Conservation (phyloP, 495 filamentous ascomycete species). For the Geopyxis carbonaria region DNA sequence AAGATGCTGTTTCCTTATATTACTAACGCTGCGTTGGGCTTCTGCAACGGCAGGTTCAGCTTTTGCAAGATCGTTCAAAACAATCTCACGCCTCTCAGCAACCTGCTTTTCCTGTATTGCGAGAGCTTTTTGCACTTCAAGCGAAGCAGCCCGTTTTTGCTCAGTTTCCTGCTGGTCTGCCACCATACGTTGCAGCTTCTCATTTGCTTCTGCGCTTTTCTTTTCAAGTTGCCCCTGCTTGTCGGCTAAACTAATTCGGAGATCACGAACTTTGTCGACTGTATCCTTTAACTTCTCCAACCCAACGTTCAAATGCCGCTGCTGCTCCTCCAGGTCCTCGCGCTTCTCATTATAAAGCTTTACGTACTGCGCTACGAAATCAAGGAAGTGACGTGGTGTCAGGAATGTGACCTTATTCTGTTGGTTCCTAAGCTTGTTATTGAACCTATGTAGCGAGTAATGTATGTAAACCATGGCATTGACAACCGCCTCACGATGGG, state of each 20-base stretch:
- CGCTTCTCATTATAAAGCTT: slow-evolving; percentile 96
- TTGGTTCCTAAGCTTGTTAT: slow-evolving; percentile 71
- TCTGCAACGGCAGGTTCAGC: slow-evolving; percentile 88
- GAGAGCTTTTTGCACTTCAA: slow-evolving; percentile 72
- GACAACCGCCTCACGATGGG: slow-evolving; percentile 75
- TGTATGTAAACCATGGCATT: slow-evolving; percentile 99
- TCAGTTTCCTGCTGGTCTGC: slow-evolving; percentile 92
- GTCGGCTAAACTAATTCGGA: slow-evolving; percentile 72
- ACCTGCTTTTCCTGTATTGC: slow-evolving; percentile 86
- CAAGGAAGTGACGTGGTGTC: slow-evolving; percentile 89
- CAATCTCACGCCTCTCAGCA: slow-evolving; percentile 62
- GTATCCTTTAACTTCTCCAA: slow-evolving; percentile 96
- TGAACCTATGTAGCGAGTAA: slow-evolving; percentile 81
- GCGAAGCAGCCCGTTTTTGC: slow-evolving; percentile 65
- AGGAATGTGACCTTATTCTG: slow-evolving; percentile 81
- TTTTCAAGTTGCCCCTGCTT: slow-evolving; percentile 85
- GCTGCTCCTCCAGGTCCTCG: slow-evolving; percentile 94
- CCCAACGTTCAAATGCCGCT: slow-evolving; percentile 92
- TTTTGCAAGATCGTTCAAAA: slow-evolving; percentile 69
- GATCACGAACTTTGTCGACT: slow-evolving; percentile 88
- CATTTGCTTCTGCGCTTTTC: slow-evolving; percentile 90
- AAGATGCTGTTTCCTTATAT: slow-evolving; percentile 91
- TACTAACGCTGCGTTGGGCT: slow-evolving; percentile 87
- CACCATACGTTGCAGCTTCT: slow-evolving; percentile 93
- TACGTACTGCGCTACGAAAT: slow-evolving; percentile 96